phyloP scores from a whole-genome alignment of 2,329 filamentous ascomycete species.

The Beauveria asiatica region DNA sequence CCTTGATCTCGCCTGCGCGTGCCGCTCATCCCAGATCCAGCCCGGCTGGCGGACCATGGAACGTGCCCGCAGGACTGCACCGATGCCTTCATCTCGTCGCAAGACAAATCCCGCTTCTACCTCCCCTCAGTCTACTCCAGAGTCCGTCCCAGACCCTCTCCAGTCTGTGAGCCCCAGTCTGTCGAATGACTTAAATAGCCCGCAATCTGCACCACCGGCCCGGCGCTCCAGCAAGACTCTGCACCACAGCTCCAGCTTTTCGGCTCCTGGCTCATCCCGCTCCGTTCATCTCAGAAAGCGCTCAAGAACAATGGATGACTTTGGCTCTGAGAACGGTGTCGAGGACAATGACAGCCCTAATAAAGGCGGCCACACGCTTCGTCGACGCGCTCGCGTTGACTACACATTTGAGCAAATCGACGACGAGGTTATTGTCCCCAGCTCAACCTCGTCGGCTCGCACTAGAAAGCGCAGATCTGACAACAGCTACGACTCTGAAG shows the following conservation, averaged over 20 bases:
- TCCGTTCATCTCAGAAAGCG: constrained; percentile 31
- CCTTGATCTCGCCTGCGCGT: constrained; percentile 1
- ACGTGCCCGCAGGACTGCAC: constrained; percentile 27
- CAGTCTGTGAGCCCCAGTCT: constrained; percentile 24
- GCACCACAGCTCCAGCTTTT: constrained; percentile 29
- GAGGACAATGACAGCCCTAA: constrained; percentile 41
- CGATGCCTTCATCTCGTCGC: constrained; percentile 21
- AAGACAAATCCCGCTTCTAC: constrained; percentile 24
- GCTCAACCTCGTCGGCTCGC: constrained; percentile 26
- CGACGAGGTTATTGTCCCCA: constrained; percentile 34
- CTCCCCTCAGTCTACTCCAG: constrained; percentile 26
- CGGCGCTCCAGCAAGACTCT: constrained; percentile 27
- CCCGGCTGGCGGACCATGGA: constrained; percentile 20
- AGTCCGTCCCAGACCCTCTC: constrained; percentile 23
- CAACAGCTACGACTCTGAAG: constrained; percentile 26
- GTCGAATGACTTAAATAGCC: constrained; percentile 24
- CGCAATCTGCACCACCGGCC: constrained; percentile 22
- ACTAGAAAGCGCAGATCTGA: constrained; percentile 30
- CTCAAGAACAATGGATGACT: constrained; percentile 35
- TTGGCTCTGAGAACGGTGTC: constrained; percentile 23
- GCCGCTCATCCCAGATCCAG: constrained; percentile 7
- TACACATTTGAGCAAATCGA: constrained; percentile 47
- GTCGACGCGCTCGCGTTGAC: constrained; percentile 48
- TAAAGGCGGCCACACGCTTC: constrained; percentile 51
- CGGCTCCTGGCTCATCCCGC: constrained; percentile 24